A percentile compares a stretch with the other conserved stretches of the same genome.
These are phyloP conservation scores for Penicillium concentricum DNA, from an alignment of 2,329 filamentous ascomycete genomes.

Conservation along the genomic window DNA sequence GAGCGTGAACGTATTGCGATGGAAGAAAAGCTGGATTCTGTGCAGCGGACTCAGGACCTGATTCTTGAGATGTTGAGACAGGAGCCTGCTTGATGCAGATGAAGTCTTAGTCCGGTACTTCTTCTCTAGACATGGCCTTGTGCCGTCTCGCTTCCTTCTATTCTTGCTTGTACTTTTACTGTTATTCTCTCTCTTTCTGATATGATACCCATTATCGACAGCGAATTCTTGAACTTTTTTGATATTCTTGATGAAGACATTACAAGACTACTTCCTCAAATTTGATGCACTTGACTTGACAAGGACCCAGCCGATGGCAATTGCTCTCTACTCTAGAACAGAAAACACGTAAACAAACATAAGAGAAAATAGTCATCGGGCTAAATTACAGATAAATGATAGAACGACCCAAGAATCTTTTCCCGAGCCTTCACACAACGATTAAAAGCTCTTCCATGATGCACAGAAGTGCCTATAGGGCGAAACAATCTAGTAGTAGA, in stretches of 20 bases:
- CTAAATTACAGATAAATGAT: constrained; percentile 42
- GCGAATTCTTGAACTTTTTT: background rate
- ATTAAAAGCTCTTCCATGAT: constrained; percentile 16
- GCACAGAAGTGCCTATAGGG: constrained; percentile 7
- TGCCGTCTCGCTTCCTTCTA: background rate
- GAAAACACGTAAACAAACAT: constrained; percentile 25
- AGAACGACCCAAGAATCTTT: constrained; percentile 21
- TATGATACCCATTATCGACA: constrained; percentile 23
- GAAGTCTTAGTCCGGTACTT: background rate
- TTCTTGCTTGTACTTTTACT: background rate
- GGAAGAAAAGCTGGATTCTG: constrained; percentile 37
- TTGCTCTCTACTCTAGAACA: constrained; percentile 29
- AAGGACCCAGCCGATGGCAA: constrained; percentile 17
- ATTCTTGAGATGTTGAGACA: constrained; percentile 43
- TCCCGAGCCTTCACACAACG: constrained; percentile 6
- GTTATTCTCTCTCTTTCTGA: background rate
- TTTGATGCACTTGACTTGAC: background rate
- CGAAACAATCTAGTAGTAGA: constrained; percentile 61
- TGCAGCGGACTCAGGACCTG: constrained; percentile 43
- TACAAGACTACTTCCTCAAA: background rate
- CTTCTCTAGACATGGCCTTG: background rate
- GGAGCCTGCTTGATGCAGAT: constrained; percentile 26
- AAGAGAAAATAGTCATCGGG: constrained; percentile 32
- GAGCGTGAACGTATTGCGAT: constrained; percentile 33
- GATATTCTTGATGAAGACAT: background rate